phyloP scores from a whole-genome alignment of 768 basidiomycete genomes.

The Hysterangium stoloniferum region DNA sequence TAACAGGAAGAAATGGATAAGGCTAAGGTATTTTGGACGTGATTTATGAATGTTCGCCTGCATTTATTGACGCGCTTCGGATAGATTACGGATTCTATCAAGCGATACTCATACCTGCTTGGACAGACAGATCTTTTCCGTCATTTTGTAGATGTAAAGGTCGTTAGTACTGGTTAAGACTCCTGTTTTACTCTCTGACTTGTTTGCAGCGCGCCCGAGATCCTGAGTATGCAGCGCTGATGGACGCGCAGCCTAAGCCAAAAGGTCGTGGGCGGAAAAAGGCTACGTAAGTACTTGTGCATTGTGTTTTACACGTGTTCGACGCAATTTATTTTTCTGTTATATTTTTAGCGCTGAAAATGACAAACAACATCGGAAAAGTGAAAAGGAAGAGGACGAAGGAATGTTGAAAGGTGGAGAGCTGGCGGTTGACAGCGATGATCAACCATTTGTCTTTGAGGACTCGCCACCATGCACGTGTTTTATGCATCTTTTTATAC shows the following conservation, averaged over 20 bases:
- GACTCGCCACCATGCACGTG: too few species aligned
- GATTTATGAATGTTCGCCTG: too few species aligned
- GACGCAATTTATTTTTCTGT: too few species aligned
- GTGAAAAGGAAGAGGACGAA: conserved; percentile 97
- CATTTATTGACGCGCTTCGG: conserved; percentile 1
- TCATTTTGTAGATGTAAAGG: conserved; percentile 97
- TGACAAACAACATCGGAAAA: conserved; percentile 79
- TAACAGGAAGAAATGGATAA: conserved; percentile 84
- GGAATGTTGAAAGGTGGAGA: conserved; percentile 84
- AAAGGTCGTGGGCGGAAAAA: conserved; percentile 86
- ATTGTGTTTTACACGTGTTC: too few species aligned
- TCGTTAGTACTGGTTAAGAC: conserved; percentile 24
- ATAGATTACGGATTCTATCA: conserved; percentile 87
- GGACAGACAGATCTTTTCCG: conserved; percentile 98
- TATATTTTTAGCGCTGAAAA: conserved; percentile 39
- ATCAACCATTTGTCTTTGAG: too few species aligned
- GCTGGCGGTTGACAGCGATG: too few species aligned
- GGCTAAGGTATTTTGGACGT: conserved; percentile 51
- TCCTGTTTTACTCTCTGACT: not conserved
- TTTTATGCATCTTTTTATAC: too few species aligned
- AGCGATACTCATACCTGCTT: conserved; percentile 94
- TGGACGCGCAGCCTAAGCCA: conserved; percentile 80
- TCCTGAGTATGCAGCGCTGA: conserved; percentile 84
- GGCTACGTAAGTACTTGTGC: conserved; percentile 42
- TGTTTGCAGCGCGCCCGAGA: conserved; percentile 70